Evolutionary conservation across 495 filamentous ascomycete genomes (phyloP), one percentile per base, ranked within the genome.

Genomic region (Aspergillus egyptiacus): DNA sequence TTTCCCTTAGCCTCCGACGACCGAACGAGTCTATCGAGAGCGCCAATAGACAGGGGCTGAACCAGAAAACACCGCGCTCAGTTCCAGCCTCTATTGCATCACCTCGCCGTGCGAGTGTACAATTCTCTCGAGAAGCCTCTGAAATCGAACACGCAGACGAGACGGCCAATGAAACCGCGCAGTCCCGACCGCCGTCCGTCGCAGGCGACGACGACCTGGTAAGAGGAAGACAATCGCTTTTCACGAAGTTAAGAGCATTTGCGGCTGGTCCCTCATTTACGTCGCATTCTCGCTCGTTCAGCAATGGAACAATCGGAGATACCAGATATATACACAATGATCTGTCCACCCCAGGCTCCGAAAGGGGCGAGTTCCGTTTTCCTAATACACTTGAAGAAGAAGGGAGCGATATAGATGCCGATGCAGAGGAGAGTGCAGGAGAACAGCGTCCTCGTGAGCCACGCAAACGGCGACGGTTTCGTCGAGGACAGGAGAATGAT

Each of bases 381-480:
- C 71, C 78, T 18, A 72, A 79, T 32, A 74, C 76, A 2, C 60
- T 78, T 27, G 67, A 78, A 34, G 83, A 85, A 54, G 79, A 85
- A 53, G 77, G 74, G 2, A 85, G 81, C 46, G 83, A 83, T 56
- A 83, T 81, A 50, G 85, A 89, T 67, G 86, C 86, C 4, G 86
- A 90, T 64, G 86, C 83, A 8, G 85, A 89, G 58, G 83, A 87
- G 57, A 90, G 68, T 31, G 67, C 65, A 6, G 71, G 66, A 8
- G 78, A 77, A 27, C 62, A 71, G 33, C 57, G 59, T 4, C 66
- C 55, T 45, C 60, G 51, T 7, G 65, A 61, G 42, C 59, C 50
- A 45, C 71, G 56, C 58, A 71, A 72, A 60, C 80, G 71, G 57
- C 80, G 76, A 51, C 50, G 57, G 9, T 49, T 54, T 18, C 60